phyloP scores from a whole-genome alignment of 768 basidiomycete genomes.

The Heimioporus sp. region DNA sequence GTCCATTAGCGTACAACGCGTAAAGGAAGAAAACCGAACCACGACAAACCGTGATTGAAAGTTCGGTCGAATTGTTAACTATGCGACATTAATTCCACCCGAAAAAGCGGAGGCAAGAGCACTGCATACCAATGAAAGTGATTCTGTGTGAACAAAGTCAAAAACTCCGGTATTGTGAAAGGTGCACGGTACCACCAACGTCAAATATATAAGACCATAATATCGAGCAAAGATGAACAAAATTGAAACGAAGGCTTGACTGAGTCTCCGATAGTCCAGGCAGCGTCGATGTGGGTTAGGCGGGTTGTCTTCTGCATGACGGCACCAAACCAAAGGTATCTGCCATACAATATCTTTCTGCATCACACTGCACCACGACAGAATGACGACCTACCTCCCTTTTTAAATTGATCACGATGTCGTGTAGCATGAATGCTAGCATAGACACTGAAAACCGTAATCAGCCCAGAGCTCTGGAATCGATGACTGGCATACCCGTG shows the following conservation, averaged over 20 bases:
- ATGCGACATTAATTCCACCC: background rate
- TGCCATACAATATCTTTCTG: background rate
- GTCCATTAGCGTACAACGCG: background rate
- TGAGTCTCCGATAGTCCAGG: background rate
- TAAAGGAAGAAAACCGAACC: background rate
- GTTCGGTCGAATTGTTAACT: slow-evolving; percentile 22
- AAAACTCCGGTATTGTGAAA: background rate
- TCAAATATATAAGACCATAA: slow-evolving; percentile 22
- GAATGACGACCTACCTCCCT: slow-evolving; percentile 9
- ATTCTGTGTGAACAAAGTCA: slow-evolving; percentile 5
- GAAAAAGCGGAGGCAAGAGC: background rate
- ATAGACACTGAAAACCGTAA: slow-evolving; percentile 3
- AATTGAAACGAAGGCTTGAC: slow-evolving; percentile 7
- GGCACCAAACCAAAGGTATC: slow-evolving; percentile 18
- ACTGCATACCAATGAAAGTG: slow-evolving; percentile 14
- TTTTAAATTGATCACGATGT: slow-evolving; percentile 19
- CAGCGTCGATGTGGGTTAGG: background rate
- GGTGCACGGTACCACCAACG: slow-evolving; percentile 1
- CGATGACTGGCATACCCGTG: slow-evolving; percentile 1
- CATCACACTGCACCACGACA: background rate
- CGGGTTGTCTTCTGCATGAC: background rate
- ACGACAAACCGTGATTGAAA: slow-evolving; percentile 15
- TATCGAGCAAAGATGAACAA: slow-evolving; percentile 25
- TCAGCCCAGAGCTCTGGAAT: background rate
- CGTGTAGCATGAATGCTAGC: slow-evolving; percentile 17